Evolutionary conservation across 768 basidiomycete genomes (phyloP).

Genomic region (Calocera cornea): DNA sequence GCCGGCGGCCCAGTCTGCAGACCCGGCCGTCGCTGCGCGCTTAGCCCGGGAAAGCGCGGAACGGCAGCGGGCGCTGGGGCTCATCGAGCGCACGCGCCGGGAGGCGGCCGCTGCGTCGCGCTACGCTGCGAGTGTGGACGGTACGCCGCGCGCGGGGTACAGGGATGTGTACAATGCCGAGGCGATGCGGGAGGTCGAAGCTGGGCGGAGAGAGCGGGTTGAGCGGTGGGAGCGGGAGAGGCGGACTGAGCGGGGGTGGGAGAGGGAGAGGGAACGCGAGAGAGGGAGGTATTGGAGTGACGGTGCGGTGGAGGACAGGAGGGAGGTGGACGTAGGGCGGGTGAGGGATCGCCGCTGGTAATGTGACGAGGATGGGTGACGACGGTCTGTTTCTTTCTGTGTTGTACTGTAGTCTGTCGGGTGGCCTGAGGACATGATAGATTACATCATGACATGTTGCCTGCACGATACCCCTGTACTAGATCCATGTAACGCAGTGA

Average conservation of each 20-base stretch:
- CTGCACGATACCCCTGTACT: background rate
- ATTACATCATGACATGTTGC: background rate
- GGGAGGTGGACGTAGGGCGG: background rate
- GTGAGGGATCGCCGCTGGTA: background rate
- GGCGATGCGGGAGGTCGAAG: conserved; percentile 49
- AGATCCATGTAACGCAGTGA: background rate
- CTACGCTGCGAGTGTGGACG: conserved; percentile 35
- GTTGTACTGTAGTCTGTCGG: too few relatives aligned
- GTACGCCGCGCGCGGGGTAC: conserved; percentile 33
- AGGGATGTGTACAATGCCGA: conserved; percentile 54
- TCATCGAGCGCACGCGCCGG: conserved; percentile 51
- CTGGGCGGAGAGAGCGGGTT: background rate
- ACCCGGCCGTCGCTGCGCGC: conserved; percentile 41
- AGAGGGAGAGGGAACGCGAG: background rate
- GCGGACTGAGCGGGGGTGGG: background rate
- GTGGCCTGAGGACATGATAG: too few relatives aligned
- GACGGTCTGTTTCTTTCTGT: too few relatives aligned
- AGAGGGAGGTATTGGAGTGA: conserved; percentile 1
- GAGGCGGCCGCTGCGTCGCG: conserved; percentile 57
- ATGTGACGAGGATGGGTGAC: too few relatives aligned
- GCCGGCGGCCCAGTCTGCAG: too few relatives aligned
- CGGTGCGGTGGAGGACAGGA: too few relatives aligned
- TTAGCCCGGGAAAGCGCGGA: conserved; percentile 61
- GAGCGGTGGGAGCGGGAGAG: background rate
- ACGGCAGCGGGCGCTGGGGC: conserved; percentile 57